Conservation (phyloP, 2,329 filamentous ascomycete genomes). For the Sporothrix luriei region DNA sequence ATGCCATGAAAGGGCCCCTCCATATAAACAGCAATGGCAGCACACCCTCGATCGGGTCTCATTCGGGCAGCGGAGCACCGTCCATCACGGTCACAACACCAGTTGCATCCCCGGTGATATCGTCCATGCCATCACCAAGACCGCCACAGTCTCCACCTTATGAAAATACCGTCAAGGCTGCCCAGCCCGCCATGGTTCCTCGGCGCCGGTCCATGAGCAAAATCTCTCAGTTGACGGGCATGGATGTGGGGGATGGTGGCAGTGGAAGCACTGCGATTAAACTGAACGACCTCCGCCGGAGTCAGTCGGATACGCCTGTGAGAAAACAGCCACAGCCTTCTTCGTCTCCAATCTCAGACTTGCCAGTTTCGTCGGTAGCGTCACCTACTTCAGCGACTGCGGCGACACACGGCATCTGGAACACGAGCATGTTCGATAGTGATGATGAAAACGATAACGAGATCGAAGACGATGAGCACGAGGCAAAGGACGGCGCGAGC, state of each 20-base stretch:
- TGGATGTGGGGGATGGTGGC: slow-evolving; percentile 24
- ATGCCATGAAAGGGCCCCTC: neutral
- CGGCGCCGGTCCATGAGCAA: slow-evolving; percentile 33
- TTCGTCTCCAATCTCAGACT: neutral
- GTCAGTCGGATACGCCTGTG: slow-evolving; percentile 23
- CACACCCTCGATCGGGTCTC: slow-evolving; percentile 28
- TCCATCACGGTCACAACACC: slow-evolving; percentile 21
- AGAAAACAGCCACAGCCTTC: neutral
- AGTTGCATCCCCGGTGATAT: neutral
- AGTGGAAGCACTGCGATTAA: neutral
- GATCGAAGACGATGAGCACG: neutral
- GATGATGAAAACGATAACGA: slow-evolving; percentile 29
- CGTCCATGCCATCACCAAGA: neutral
- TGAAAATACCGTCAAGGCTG: neutral
- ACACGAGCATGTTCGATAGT: slow-evolving; percentile 33
- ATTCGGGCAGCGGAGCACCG: slow-evolving; percentile 33
- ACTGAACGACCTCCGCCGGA: neutral
- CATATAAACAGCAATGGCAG: slow-evolving; percentile 19
- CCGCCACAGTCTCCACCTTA: neutral
- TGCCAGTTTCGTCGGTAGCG: neutral
- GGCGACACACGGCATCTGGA: slow-evolving; percentile 27
- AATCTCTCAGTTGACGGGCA: slow-evolving; percentile 34
- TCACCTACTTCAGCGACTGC: neutral
- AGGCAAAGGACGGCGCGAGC: neutral
- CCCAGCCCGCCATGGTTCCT: neutral